A percentile compares a stretch with the other conserved stretches of the same genome.
These are phyloP conservation scores for Sporothrix luriei DNA, from an alignment of 2,329 filamentous ascomycete species.

Conservation along the genomic window DNA sequence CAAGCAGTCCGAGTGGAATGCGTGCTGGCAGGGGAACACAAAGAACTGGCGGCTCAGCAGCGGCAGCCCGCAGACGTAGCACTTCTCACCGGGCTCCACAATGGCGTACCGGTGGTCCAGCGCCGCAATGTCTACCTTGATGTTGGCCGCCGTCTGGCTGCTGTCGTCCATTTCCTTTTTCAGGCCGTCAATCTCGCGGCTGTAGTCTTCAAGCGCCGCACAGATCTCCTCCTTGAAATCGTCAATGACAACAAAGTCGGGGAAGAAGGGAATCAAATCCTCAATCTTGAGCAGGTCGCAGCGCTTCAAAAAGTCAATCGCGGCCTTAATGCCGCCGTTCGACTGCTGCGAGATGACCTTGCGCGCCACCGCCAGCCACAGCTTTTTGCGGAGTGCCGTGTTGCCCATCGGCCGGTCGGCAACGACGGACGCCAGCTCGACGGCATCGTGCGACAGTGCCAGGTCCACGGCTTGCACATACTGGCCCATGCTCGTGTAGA, in stretches of 20 bases:
- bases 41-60: slow-evolving; percentile 92
- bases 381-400: slow-evolving; percentile 79
- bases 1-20: slow-evolving; percentile 94
- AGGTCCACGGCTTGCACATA: slow-evolving; percentile 92
- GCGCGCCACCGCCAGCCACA: slow-evolving; percentile 93
- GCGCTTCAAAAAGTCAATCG: slow-evolving; percentile 88
- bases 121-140: slow-evolving; percentile 83
- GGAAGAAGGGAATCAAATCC: slow-evolving; percentile 96
- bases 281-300: slow-evolving; percentile 93
- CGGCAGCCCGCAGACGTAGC: slow-evolving; percentile 83
- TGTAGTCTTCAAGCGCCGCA: slow-evolving; percentile 88
- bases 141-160: slow-evolving; percentile 83
- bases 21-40: slow-evolving; percentile 97
- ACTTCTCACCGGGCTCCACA: slow-evolving; percentile 93
- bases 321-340: slow-evolving; percentile 79
- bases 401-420: slow-evolving; percentile 83
- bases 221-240: slow-evolving; percentile 99
- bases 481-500: slow-evolving; percentile 95
- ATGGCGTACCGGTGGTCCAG: slow-evolving; percentile 91
- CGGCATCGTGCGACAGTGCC: slow-evolving; percentile 83
- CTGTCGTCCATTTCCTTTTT: slow-evolving; percentile 96
- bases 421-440: slow-evolving; percentile 86
- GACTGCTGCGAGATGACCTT: slow-evolving; percentile 73
- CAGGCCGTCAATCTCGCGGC: slow-evolving; percentile 81
- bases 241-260: slow-evolving; percentile 97